Percentiles rank a stretch among this genome's conserved stretches.
phyloP scores from a whole-genome alignment of 2,329 filamentous ascomycete species.

The Zopfia rhizophila region DNA sequence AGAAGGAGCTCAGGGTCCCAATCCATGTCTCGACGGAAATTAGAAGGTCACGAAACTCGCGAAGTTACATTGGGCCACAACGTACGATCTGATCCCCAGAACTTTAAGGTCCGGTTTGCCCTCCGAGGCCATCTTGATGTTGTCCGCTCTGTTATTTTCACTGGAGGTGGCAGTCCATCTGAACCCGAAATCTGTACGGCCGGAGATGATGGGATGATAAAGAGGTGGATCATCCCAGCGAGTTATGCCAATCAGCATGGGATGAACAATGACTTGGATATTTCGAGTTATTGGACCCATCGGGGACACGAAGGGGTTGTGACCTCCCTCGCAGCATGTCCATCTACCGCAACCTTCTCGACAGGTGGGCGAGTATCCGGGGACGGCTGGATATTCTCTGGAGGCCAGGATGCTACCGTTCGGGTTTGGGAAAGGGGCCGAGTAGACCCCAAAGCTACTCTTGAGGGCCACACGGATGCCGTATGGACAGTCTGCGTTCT shows the following conservation, averaged over 20 bases:
- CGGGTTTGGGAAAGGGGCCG: constrained; percentile 95
- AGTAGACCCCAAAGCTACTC: constrained; percentile 92
- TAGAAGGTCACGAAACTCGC: constrained; percentile 70
- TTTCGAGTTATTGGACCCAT: constrained; percentile 93
- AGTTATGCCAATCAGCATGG: constrained; percentile 73
- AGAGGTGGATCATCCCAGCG: constrained; percentile 92
- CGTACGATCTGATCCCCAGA: constrained; percentile 73
- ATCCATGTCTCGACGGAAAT: constrained; percentile 71
- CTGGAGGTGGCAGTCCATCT: constrained; percentile 91
- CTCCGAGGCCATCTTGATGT: constrained; percentile 93
- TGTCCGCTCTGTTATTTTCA: constrained; percentile 94
- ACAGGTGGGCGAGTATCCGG: constrained; percentile 88
- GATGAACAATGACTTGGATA: constrained; percentile 83
- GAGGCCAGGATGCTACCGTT: constrained; percentile 91
- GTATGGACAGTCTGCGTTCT: constrained; percentile 96
- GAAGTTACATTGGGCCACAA: constrained; percentile 53
- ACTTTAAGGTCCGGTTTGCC: constrained; percentile 93
- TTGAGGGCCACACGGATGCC: constrained; percentile 94
- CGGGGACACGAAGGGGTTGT: constrained; percentile 93
- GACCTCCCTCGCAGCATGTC: constrained; percentile 86
- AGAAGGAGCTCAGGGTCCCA: constrained; percentile 77
- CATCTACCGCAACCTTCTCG: constrained; percentile 86
- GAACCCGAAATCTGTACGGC: constrained; percentile 98
- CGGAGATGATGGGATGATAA: constrained; percentile 94
- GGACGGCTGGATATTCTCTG: constrained; percentile 98